Evolutionary conservation across 768 basidiomycete genomes (phyloP), one percentile per base, ranked within the genome.

Genomic region (Psilocybe cubensis): DNA sequence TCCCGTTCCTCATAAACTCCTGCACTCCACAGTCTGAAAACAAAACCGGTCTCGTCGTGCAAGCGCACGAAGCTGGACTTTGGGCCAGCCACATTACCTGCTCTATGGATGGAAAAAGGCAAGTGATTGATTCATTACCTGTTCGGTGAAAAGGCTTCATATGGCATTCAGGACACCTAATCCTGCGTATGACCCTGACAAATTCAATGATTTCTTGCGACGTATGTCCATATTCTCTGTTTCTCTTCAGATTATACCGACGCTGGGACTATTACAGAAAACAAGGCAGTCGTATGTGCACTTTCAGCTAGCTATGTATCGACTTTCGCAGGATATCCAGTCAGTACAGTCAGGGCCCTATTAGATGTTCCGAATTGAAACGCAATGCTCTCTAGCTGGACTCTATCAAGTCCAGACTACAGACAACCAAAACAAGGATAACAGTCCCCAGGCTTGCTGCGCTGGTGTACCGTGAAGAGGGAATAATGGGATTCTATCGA

Each of bases 321-420:
- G 45, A 97, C 96, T 12, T 85, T 96, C 67, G 90, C 91, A 55
- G 95, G 95, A 48, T 96, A 95, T 72, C 94, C 94, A 55, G 92
- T 80, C 59, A 60, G 78, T 63, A 21, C 54, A 25, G 18, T 6
- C n/a, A 2, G 9, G 51, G 52, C 33, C 17, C 14, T 20, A 21
- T 84, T 52, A 53, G 74, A 50, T 42, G 47, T 48, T 24, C 31
- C 38, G 6, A 12, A 28, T 47, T 20, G 35, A 7, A 48, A 35
- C 17, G 54, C 21, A 29, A 12, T 24, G 21, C 44, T 18, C 25
- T 21, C 10, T 52, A 96, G 87, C 78, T 98, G 77, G 96, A 98
- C 72, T 94, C 91, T 53, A 83, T 98, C 75, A 98, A 98, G 76
- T 96, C 93, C 59, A 81, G 94, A 67, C 76, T 97, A 51, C 94